Conservation (phyloP, 2,329 filamentous ascomycete species). For the Waltergamsia citrina region DNA sequence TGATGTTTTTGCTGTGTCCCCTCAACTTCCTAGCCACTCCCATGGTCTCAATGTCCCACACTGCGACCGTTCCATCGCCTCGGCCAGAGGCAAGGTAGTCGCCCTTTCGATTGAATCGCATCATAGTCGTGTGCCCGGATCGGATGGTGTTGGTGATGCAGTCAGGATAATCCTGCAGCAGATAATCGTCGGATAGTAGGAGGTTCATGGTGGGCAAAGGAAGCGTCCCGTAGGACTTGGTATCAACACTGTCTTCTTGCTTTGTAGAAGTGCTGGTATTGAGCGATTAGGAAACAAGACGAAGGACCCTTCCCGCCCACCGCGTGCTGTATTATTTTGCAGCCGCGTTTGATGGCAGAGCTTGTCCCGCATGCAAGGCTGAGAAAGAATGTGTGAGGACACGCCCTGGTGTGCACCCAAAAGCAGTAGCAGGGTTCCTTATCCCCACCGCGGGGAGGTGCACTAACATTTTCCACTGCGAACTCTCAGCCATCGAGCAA, state of each 20-base stretch:
- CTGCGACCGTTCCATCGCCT: constrained; percentile 86
- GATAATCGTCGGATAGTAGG: constrained; percentile 51
- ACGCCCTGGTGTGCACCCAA: constrained; percentile 5
- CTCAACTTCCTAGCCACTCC: constrained; percentile 89
- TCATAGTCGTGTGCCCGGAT: constrained; percentile 53
- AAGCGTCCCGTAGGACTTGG: too few species aligned
- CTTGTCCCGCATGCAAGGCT: constrained; percentile 20
- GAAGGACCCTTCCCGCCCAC: background rate
- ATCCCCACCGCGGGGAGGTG: constrained; percentile 9
- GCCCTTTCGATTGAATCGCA: constrained; percentile 87
- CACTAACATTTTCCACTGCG: constrained; percentile 17
- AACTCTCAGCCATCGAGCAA: background rate
- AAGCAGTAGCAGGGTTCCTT: constrained; percentile 1
- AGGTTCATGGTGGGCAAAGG: constrained; percentile 40
- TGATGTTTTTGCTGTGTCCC: constrained; percentile 88
- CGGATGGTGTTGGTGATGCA: constrained; percentile 81
- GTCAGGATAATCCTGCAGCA: constrained; percentile 78
- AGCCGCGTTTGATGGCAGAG: constrained; percentile 1
- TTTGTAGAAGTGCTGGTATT: background rate
- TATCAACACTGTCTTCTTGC: background rate
- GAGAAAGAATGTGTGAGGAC: constrained; percentile 5
- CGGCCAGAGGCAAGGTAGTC: constrained; percentile 92
- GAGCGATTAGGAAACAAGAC: background rate
- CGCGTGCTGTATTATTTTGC: background rate
- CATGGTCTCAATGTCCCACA: constrained; percentile 97